These are phyloP conservation scores for Waitea zeae DNA, from an alignment of 1,284 basidiomycete species.

Conservation along the genomic window DNA sequence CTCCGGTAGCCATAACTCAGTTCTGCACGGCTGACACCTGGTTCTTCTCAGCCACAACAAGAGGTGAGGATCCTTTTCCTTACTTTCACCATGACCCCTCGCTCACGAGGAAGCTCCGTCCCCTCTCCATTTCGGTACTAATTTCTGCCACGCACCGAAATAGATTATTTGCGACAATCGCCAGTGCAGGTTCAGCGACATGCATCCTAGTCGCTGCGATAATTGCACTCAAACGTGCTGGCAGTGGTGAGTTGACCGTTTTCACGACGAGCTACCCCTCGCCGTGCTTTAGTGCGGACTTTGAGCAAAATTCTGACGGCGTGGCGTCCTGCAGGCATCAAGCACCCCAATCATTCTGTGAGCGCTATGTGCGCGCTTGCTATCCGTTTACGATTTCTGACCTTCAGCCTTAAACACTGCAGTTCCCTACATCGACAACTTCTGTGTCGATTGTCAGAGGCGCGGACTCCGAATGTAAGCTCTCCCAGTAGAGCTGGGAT, in stretches of 20 bases:
- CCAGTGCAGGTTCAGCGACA: slow-evolving; percentile 52
- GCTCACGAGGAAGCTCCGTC: too few relatives aligned
- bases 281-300: slow-evolving; percentile 1
- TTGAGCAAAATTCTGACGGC: slow-evolving; percentile 8
- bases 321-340: slow-evolving; percentile 29
- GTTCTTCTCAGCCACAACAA: slow-evolving; percentile 2
- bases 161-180: slow-evolving; percentile 41
- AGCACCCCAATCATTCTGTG: slow-evolving; percentile 48
- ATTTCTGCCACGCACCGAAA: slow-evolving; percentile 1
- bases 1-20: too few relatives aligned
- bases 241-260: slow-evolving; percentile 44
- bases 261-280: background rate
- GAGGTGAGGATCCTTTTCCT: background rate
- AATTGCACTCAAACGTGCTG: slow-evolving; percentile 48
- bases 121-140: too few relatives aligned
- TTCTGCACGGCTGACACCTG: too few relatives aligned
- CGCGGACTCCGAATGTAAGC: too few relatives aligned
- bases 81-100: too few relatives aligned
- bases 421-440: slow-evolving; percentile 26
- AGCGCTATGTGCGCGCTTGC: slow-evolving; percentile 13
- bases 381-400: too few relatives aligned
- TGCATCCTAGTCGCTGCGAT: slow-evolving; percentile 31
- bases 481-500: too few relatives aligned
- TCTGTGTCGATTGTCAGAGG: slow-evolving; percentile 21
- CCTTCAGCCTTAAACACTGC: too few relatives aligned